These are phyloP conservation scores for Apiospora hydei DNA, from an alignment of 2,329 filamentous ascomycete species.

Conservation along the genomic window DNA sequence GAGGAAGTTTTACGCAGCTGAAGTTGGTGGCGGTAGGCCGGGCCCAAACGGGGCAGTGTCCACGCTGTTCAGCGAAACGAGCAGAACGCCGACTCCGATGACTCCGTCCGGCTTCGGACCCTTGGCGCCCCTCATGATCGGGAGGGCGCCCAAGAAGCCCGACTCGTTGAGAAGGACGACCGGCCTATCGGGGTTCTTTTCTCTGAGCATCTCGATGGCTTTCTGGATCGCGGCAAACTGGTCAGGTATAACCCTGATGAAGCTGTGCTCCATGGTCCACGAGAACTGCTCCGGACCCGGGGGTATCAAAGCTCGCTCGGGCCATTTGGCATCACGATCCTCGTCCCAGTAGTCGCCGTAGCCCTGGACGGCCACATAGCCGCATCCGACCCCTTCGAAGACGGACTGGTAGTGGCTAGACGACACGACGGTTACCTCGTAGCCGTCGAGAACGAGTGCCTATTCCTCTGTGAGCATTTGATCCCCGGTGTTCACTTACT, in stretches of 20 bases:
- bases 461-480: neutral
- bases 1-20: slow-evolving; percentile 17
- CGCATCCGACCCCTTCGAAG: slow-evolving; percentile 21
- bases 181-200: slow-evolving; percentile 22
- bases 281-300: slow-evolving; percentile 25
- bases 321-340: slow-evolving; percentile 27
- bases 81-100: slow-evolving; percentile 22
- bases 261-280: slow-evolving; percentile 26
- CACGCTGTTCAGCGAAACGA: slow-evolving; percentile 23
- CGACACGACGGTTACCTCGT: slow-evolving; percentile 26
- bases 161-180: slow-evolving; percentile 26
- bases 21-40: slow-evolving; percentile 22
- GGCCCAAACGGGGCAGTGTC: slow-evolving; percentile 24
- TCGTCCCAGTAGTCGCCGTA: slow-evolving; percentile 26
- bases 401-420: slow-evolving; percentile 23
- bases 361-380: slow-evolving; percentile 24
- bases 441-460: slow-evolving; percentile 24
- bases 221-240: slow-evolving; percentile 25
- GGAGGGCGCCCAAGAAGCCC: slow-evolving; percentile 22
- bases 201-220: slow-evolving; percentile 20
- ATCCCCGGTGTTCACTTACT: neutral
- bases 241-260: slow-evolving; percentile 25
- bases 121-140: slow-evolving; percentile 24
- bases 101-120: slow-evolving; percentile 23
- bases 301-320: slow-evolving; percentile 12